Evolutionary conservation across 2,329 filamentous ascomycete species (phyloP).

Genomic region (Truncatella angustata): DNA sequence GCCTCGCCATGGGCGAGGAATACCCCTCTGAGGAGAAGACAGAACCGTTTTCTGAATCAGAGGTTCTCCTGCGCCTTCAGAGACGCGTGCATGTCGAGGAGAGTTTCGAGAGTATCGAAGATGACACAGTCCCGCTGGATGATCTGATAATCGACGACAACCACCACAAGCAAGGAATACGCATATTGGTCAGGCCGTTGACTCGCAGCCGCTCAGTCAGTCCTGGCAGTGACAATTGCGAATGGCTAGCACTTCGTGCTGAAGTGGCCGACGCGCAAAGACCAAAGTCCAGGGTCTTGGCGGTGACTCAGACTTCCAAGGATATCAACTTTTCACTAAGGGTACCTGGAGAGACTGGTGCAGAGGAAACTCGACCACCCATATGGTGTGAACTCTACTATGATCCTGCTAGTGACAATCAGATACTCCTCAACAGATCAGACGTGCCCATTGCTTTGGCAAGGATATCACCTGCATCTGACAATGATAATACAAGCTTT

Average conservation of each 20-base stretch:
- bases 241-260: slow-evolving; percentile 55
- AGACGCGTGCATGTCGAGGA: slow-evolving; percentile 45
- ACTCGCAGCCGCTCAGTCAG: slow-evolving; percentile 53
- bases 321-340: slow-evolving; percentile 60
- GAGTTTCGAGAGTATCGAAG: slow-evolving; percentile 33
- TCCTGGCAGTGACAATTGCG: slow-evolving; percentile 54
- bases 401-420: slow-evolving; percentile 56
- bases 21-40: slow-evolving; percentile 51
- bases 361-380: slow-evolving; percentile 43
- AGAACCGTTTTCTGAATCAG: slow-evolving; percentile 56
- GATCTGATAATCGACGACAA: slow-evolving; percentile 49
- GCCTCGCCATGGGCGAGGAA: slow-evolving; percentile 44
- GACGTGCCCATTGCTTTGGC: slow-evolving; percentile 52
- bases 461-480: slow-evolving; percentile 41
- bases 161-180: slow-evolving; percentile 54
- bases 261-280: slow-evolving; percentile 50
- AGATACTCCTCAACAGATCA: slow-evolving; percentile 55
- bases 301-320: slow-evolving; percentile 58
- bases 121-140: slow-evolving; percentile 51
- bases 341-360: slow-evolving; percentile 47
- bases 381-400: slow-evolving; percentile 62
- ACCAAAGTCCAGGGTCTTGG: slow-evolving; percentile 55
- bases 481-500: slow-evolving; percentile 40
- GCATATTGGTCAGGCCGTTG: slow-evolving; percentile 55
- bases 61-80: slow-evolving; percentile 49